Conservation (phyloP, 2,329 filamentous ascomycete genomes). For the Tothia fuscella region DNA sequence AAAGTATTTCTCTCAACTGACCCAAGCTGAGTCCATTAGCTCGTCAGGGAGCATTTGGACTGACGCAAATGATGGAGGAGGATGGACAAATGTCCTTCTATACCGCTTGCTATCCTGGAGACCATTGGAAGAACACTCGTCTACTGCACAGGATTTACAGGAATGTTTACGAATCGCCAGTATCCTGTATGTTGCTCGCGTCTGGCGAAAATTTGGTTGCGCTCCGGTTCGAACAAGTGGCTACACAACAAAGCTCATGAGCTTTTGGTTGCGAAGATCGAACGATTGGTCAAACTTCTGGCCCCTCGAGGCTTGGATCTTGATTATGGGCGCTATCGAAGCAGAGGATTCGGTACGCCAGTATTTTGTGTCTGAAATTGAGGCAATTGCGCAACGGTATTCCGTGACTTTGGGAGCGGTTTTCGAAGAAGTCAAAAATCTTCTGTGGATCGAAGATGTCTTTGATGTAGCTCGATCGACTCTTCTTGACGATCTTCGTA, state of each 20-base stretch:
- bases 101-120: background rate
- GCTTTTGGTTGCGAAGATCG: too few species aligned
- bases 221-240: background rate
- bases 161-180: background rate
- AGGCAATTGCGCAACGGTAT: constrained; percentile 17
- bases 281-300: constrained; percentile 1
- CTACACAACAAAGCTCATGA: background rate
- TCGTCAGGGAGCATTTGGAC: constrained; percentile 1
- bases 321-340: background rate
- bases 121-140: background rate
- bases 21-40: background rate
- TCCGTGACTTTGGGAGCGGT: constrained; percentile 17
- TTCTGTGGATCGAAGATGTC: constrained; percentile 20
- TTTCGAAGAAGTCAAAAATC: constrained; percentile 18
- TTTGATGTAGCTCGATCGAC: constrained; percentile 15
- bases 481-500: constrained; percentile 18
- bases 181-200: background rate
- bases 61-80: background rate
- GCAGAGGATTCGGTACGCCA: constrained; percentile 17
- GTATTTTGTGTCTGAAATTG: constrained; percentile 19
- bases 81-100: background rate
- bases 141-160: background rate
- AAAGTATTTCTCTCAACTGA: background rate
- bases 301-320: constrained; percentile 1
- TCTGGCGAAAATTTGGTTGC: constrained; percentile 3